Percentiles rank a stretch among this genome's conserved stretches.
phyloP scores from a whole-genome alignment of 2,329 filamentous ascomycete species.

The Kalaharituber pfeilii region DNA sequence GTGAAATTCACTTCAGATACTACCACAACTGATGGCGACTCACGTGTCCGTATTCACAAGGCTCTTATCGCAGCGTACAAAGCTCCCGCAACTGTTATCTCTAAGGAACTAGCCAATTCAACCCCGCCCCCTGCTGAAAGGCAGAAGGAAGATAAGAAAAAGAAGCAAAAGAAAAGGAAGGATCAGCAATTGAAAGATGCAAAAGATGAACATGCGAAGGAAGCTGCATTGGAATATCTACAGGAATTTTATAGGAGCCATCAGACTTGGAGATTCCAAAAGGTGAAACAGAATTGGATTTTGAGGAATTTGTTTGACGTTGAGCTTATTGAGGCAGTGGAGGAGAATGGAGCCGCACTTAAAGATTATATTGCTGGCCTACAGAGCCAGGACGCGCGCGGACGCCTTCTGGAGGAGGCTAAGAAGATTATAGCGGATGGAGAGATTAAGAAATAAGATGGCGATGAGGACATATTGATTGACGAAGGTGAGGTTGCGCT shows the following conservation, averaged over 20 bases:
- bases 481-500: too few relatives aligned
- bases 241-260: constrained; percentile 8
- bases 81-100: not conserved
- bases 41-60: not conserved
- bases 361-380: constrained; percentile 14
- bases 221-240: constrained; percentile 6
- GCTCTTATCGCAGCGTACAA: not conserved
- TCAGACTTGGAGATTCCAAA: constrained; percentile 16
- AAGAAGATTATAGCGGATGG: constrained; percentile 8
- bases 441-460: too few relatives aligned
- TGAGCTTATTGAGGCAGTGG: constrained; percentile 2
- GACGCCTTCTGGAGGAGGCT: constrained; percentile 12
- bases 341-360: constrained; percentile 7
- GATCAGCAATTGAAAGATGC: constrained; percentile 1
- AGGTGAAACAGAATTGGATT: constrained; percentile 19
- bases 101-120: not conserved
- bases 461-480: too few relatives aligned
- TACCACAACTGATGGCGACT: not conserved
- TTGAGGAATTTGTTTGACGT: constrained; percentile 8
- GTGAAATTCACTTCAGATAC: not conserved
- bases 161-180: not conserved
- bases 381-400: constrained; percentile 12
- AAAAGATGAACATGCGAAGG: not conserved
- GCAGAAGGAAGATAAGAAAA: constrained; percentile 2
- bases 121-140: not conserved